Base-by-base conservation (phyloP, 148 eudicot species). In the Pharnaceum exiguum region DNA sequence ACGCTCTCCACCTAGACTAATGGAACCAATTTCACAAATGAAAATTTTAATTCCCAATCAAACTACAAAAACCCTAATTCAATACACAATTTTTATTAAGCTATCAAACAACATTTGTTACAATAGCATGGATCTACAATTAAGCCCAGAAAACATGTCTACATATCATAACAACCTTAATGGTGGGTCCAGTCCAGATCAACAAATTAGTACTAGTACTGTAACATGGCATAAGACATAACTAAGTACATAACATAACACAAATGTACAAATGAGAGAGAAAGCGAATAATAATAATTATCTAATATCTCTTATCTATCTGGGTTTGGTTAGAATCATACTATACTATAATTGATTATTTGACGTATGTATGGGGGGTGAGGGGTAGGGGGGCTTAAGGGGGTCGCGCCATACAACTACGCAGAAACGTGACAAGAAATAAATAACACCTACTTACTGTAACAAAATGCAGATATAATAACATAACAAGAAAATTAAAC, bases 181-280 rank as follows among this genome's bases (percentile, higher is more conserved):
- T 50, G 39, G 65, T 50, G 57, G 63, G 71, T 67, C 71, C 71
- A 66, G 38, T 48, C n/a, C 18, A n/a, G n/a, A n/a, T n/a, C n/a
- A n/a, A n/a, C n/a, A n/a, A n/a, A n/a, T n/a, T n/a, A n/a, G n/a
- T n/a, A n/a, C n/a, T n/a, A n/a, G n/a, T n/a, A n/a, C n/a, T n/a
- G n/a, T n/a, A n/a, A n/a, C n/a, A n/a, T n/a, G n/a, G n/a, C n/a
- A n/a, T n/a, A n/a, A n/a, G n/a, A n/a, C n/a, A n/a, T n/a, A n/a
- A n/a, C n/a, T n/a, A 43, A 23, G 36, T 5, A 30, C 10, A 44
- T 2, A 46, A 23, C 22, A 15, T 23, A 25, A 49, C 16, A 51
- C 8, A 62, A 17, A 51, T 29, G 39, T 5, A 27, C 18, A 28
- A 29, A 4, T 15, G 39, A 36, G 31, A 11, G 44, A 5, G 55